A percentile compares a stretch with the other conserved stretches of the same genome.
phyloP scores from a whole-genome alignment of 257 asterid genomes.

The Solanum boliviense region DNA sequence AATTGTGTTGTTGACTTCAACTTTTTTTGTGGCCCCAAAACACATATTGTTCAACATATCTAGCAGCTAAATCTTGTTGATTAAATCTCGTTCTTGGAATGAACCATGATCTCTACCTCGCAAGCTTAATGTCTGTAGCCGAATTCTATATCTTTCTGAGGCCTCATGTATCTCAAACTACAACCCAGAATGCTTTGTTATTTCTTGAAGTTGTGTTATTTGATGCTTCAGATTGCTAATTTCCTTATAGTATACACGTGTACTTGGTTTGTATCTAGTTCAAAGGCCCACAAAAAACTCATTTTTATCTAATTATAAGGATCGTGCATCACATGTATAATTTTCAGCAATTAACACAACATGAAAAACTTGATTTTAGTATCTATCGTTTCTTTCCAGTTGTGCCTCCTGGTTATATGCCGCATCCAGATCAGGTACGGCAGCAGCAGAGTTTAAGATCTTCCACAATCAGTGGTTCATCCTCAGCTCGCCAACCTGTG shows the following conservation, averaged over 20 bases:
- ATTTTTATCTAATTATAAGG: background rate
- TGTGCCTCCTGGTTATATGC: slow-evolving; percentile 2
- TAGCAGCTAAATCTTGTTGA: background rate
- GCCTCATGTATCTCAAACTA: background rate
- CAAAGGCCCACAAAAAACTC: background rate
- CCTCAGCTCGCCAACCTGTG: background rate
- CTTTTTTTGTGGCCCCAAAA: background rate
- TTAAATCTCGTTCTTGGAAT: background rate
- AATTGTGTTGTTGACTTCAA: background rate
- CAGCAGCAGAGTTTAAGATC: background rate
- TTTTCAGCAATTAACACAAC: background rate
- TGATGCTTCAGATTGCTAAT: background rate
- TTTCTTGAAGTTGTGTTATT: background rate
- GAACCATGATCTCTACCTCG: background rate
- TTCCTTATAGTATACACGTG: background rate
- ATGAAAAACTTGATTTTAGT: background rate
- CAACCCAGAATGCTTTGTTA: background rate
- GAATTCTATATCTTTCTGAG: background rate
- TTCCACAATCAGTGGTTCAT: background rate
- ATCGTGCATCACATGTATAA: background rate
- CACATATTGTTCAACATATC: background rate
- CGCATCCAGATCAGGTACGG: background rate
- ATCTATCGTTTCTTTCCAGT: slow-evolving; percentile 1
- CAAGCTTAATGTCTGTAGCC: background rate
- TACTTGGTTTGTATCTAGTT: background rate